Evolutionary conservation across 257 asterid genomes (phyloP), one percentile per base, ranked within the genome.

Genomic region (Solanum appendiculatum): DNA sequence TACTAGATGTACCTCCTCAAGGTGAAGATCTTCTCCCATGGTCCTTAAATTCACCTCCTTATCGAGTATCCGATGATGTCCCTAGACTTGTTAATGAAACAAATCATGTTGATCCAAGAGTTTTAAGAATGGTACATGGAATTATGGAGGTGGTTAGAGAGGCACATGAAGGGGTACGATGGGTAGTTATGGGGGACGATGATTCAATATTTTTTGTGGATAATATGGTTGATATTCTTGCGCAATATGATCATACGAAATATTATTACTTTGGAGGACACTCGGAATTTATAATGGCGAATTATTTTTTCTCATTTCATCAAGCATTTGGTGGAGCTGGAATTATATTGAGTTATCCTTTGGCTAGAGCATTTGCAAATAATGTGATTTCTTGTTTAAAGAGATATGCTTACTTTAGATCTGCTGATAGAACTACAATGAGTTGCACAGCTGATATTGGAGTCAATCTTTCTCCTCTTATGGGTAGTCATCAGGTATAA

Each of bases 321-420:
- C 90, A 87, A 85, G 91, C 88, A 2, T 90, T 87, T 84, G 92
- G 92, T 9, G 92, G 91, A 0, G 92, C 86, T 85, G 92, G 91
- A 64, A 48, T 85, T 8, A 83, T 87, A 25, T 46, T 88, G 75
- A 90, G 92, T 66, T 88, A 88, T 70, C 89, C 91, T 20, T 85
- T 88, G 85, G 92, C 86, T 7, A 68, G 37, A 44, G 88, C 90
- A 10, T 37, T 90, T 36, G 89, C 83, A 1, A 66, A 82, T 7
- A 58, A 77, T 40, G 83, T 90, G 75, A 90, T 88, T 12, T 36
- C 69, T 16, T 90, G 91, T 20, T 58, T 90, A 7, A 85, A 86
- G 86, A 87, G 89, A 48, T 85, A 88, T 87, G 37, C 86, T 11
- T 18, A 15, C 34, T 23, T 85, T 8, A 89, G 14, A 10, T 46